phyloP scores from a whole-genome alignment of 139 green algal species.

The Nannochloris sp. region DNA sequence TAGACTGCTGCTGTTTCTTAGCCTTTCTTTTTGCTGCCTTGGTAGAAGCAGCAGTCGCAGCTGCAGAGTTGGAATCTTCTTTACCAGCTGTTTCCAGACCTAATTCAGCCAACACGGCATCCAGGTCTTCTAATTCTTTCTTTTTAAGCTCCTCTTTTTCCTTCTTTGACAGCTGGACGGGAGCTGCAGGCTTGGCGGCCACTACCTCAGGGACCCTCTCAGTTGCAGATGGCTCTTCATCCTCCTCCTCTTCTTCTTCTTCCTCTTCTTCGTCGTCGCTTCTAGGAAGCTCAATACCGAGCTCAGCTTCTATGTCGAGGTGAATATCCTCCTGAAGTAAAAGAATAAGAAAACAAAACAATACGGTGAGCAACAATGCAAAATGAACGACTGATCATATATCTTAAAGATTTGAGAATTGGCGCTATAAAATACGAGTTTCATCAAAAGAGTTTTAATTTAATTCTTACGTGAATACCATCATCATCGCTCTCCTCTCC shows the following conservation, averaged over 20 bases:
- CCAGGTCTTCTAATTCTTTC: slow-evolving; percentile 46
- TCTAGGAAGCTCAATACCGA: slow-evolving; percentile 42
- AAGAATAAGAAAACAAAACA: not conserved
- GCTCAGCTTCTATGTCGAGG: slow-evolving; percentile 35
- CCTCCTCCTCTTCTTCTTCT: slow-evolving; percentile 29
- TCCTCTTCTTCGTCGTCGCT: slow-evolving; percentile 38
- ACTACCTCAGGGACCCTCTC: not conserved
- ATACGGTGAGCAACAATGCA: too few species aligned
- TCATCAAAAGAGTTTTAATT: not conserved
- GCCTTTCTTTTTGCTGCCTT: slow-evolving; percentile 31
- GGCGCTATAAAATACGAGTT: too few species aligned
- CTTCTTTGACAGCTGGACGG: slow-evolving; percentile 44
- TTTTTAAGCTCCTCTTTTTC: slow-evolving; percentile 41
- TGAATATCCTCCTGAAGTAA: slow-evolving; percentile 13
- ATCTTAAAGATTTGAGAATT: not conserved
- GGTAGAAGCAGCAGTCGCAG: not conserved
- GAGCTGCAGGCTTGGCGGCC: not conserved
- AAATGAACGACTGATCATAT: not conserved
- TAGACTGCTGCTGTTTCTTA: slow-evolving; percentile 14
- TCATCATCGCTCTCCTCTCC: slow-evolving; percentile 21
- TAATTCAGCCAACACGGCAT: slow-evolving; percentile 42
- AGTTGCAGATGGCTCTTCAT: slow-evolving; percentile 2
- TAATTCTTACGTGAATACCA: not conserved
- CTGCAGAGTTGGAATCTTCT: not conserved
- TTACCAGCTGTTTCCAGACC: slow-evolving; percentile 28